Evolutionary conservation across 1,284 basidiomycete genomes (phyloP).

Genomic region (Trichosporon ovoides): DNA sequence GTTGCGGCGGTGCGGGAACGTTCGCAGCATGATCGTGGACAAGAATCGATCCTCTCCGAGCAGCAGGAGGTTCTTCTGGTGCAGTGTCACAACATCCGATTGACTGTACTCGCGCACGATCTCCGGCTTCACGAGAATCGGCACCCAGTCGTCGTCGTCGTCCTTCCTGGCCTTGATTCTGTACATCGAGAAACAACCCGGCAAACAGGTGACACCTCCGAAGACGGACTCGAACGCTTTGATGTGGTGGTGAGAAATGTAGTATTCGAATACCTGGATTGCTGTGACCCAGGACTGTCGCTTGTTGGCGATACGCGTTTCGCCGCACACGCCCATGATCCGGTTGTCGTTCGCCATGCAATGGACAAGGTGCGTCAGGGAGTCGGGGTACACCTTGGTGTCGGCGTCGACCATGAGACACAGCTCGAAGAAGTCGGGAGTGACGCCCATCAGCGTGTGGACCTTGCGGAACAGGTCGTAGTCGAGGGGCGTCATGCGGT

Average conservation of each 20-base stretch:
- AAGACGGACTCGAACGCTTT: conserved; percentile 99
- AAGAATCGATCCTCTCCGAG: conserved; percentile 99
- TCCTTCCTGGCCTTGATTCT: conserved; percentile 86
- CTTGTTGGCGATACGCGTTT: conserved; percentile 98
- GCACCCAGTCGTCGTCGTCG: conserved; percentile 92
- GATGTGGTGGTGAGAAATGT: conserved; percentile 96
- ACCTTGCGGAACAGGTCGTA: conserved; percentile 98
- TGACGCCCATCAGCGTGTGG: conserved; percentile 96
- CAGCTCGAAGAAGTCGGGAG: conserved; percentile 97
- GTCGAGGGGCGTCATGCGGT: conserved; percentile 95
- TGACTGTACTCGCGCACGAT: conserved; percentile 98
- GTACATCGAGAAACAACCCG: conserved; percentile 99
- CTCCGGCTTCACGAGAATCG: conserved; percentile 93
- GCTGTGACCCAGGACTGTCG: conserved; percentile 95
- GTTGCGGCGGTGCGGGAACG: conserved; percentile 98
- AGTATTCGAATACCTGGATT: conserved; percentile 97
- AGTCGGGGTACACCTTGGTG: conserved; percentile 84
- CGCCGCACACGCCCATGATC: conserved; percentile 99
- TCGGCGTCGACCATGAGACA: conserved; percentile 99
- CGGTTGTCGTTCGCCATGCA: conserved; percentile 97
- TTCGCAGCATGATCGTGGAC: conserved; percentile 87
- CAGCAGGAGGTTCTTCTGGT: conserved; percentile 95
- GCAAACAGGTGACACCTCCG: conserved; percentile 97
- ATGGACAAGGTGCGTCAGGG: conserved; percentile 81
- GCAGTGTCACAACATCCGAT: conserved; percentile 83